Base-by-base conservation (phyloP, 805 yeast genomes). In the Wickerhamomyces queroliae region DNA sequence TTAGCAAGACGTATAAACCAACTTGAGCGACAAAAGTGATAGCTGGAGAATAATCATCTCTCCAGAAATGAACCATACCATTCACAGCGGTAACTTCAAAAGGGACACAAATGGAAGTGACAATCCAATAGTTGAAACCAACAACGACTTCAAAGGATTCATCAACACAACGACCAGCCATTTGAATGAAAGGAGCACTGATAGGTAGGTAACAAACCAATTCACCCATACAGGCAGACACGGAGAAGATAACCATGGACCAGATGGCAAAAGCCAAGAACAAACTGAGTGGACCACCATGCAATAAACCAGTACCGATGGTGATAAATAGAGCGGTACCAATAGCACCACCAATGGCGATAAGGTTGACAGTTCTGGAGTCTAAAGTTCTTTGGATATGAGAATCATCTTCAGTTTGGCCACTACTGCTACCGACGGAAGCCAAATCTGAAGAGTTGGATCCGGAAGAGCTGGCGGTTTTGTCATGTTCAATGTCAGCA, bases 31-130 rank as follows among this genome's bases (percentile, higher is more conserved):
- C 72, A 46, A 86, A 68, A 3, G 88, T 71, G 18, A 75, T 80
- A 0, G 83, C 93, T 0, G 90, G 82, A 2, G 79, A 70, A 57
- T 77, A 84, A 49, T 79, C 90, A 45, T 76, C 78, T 46, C 85
- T 67, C 95, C 95, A 86, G 52, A 67, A 86, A 53, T 85, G 79
- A 27, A 78, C 58, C 66, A 76, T 70, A 20, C 76, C 70, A 42
- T 76, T 75, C 39, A 72, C 80, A 1, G 86, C 84, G 12, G 78
- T 80, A 46, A 80, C 69, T 53, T 81, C 85, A 48, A 75, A 73
- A 13, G 87, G 83, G 11, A 78, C 70, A 22, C 76, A 67, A 44
- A 80, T 69, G 45, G 75, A 67, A 52, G 72, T 68, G 46, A 78
- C 68, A 52, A 78, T 74, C 72, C 48, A 67, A 58, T 78, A 80